Percentiles rank a stretch among this genome's conserved stretches.
phyloP scores from a whole-genome alignment of 768 basidiomycete genomes.

The Auricularia heimuer region DNA sequence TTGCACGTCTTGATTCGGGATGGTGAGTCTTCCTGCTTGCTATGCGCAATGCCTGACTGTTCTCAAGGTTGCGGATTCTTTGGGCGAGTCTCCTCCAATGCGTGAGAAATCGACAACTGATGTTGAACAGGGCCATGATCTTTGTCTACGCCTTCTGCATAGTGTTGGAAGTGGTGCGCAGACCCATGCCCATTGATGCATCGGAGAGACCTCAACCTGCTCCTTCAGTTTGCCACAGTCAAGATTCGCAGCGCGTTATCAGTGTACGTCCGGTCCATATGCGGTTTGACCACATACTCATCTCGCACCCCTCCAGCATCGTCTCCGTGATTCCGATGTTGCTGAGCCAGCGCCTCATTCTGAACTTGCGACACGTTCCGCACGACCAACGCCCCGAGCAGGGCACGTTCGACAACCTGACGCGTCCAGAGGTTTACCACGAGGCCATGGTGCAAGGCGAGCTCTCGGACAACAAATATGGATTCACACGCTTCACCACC shows the following conservation, averaged over 20 bases:
- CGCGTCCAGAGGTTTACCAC: not conserved
- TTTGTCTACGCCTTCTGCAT: not conserved
- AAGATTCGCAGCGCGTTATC: no score
- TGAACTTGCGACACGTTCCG: not conserved
- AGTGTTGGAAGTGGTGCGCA: not conserved
- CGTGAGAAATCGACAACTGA: no score
- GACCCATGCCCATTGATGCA: not conserved
- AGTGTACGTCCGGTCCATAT: no score
- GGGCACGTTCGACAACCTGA: not conserved
- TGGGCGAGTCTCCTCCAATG: not conserved
- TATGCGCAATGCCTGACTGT: no score
- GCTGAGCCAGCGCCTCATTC: not conserved
- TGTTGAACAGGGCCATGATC: not conserved
- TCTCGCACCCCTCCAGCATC: not conserved
- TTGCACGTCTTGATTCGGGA: not conserved
- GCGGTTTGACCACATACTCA: not conserved
- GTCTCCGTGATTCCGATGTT: not conserved
- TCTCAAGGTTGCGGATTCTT: not conserved
- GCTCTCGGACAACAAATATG: no score
- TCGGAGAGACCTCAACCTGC: no score
- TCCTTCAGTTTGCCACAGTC: no score
- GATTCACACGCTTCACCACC: no score
- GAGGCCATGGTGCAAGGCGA: not conserved
- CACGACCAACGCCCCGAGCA: not conserved
- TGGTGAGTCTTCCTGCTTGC: not conserved